These are phyloP conservation scores for Gastrolobium villosum DNA, from an alignment of 306 rosid genomes.

Conservation along the genomic window DNA sequence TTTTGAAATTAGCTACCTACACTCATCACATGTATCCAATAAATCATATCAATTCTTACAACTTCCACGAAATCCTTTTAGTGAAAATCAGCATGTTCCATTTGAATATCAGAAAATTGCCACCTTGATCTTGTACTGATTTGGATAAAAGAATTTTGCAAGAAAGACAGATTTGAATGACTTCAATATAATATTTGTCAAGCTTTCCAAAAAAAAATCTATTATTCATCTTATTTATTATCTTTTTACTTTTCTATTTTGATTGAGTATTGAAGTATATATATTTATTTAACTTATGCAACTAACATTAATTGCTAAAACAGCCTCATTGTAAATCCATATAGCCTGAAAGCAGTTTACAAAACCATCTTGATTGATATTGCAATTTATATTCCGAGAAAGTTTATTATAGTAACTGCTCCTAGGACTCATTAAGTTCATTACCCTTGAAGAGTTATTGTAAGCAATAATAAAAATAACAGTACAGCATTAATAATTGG, in stretches of 20 bases:
- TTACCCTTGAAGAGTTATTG: neutral
- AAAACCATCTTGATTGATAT: conserved; percentile 13
- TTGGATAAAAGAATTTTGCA: conserved; percentile 1
- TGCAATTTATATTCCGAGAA: conserved; percentile 12
- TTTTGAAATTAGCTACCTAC: neutral
- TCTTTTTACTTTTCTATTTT: neutral
- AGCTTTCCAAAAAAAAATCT: neutral
- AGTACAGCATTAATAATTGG: conserved; percentile 24
- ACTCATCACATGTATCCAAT: neutral
- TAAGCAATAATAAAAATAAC: conserved; percentile 36
- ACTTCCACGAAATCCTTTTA: neutral
- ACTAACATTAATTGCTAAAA: neutral
- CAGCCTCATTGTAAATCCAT: neutral
- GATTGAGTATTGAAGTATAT: conserved; percentile 7
- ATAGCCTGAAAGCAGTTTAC: neutral
- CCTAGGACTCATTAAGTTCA: neutral
- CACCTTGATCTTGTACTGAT: neutral
- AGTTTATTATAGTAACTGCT: conserved; percentile 2
- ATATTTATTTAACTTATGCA: conserved; percentile 25
- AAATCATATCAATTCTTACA: conserved; percentile 11
- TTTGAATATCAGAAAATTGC: neutral
- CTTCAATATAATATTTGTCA: neutral
- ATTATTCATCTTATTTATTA: neutral
- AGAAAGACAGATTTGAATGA: conserved; percentile 14
- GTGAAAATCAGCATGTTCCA: conserved; percentile 6